Base-by-base conservation (phyloP, 1,284 basidiomycete species). In the Phylloboletellus chloephorus region DNA sequence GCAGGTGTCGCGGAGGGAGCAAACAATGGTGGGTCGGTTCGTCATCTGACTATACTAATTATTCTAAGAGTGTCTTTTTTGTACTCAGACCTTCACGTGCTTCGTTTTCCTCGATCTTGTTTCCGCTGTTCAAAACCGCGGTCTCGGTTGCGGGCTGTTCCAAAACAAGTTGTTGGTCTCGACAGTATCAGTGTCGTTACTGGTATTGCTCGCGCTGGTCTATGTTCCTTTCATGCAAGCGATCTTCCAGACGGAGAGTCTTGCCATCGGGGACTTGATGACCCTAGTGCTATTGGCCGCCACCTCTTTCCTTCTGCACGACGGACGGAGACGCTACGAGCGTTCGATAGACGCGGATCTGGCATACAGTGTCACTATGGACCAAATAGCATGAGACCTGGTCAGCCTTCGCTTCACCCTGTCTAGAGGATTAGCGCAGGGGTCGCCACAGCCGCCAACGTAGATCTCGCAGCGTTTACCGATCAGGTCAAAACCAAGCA, bases 81-180 rank as follows among this genome's bases (percentile, higher is more conserved):
- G 15, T 30, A n/a, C n/a, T 29, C 8, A 94, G 92, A 98, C 94
- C 4, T 98, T 98, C 63, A 90, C 92, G 12, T 87, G 82, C 58
- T 98, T 98, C 65, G 95, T 98, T 43, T 88, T 98, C 71, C 82
- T 98, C 45, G 95, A 98, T 66, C 79, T 98, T 28, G 88, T 92
- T 2, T 95, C 91, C 16, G 95, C 95, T 0, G 65, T 97, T 13
- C 95, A 98, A 64, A 96, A 92, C 64, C 85, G 95, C 32, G 92
- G 93, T 7, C 74, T 96, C 7, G 82, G 82, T 15, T 90, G 87
- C 52, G 78, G 79, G 7, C 58, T 92, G 17, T 70, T 76, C 43
- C 79, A 84, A 53, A 98, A 98, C 70, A 73, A 75, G 52, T 95
- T 98, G 89, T 74, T 98, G 43, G 67, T 94, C 44, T 71, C 82